These are phyloP conservation scores for Fonsecaea pedrosoi DNA, from an alignment of 2,329 filamentous ascomycete species.

Conservation along the genomic window DNA sequence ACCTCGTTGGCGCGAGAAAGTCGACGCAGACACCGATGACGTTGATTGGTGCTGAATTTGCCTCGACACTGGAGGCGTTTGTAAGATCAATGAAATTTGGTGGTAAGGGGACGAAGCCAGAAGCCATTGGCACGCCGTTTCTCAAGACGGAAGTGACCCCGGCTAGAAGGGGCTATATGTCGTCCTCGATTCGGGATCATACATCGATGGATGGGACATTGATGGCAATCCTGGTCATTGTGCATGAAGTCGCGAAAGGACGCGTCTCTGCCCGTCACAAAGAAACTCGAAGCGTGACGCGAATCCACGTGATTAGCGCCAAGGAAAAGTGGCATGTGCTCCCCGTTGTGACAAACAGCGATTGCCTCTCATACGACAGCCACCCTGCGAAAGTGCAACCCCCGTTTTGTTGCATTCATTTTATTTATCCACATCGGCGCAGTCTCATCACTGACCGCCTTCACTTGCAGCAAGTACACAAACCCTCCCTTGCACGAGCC, in stretches of 20 bases:
- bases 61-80: conserved; percentile 34
- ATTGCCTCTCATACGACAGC: conserved; percentile 12
- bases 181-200: neutral
- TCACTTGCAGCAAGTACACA: conserved; percentile 8
- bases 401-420: conserved; percentile 19
- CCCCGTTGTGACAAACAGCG: conserved; percentile 9
- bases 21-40: conserved; percentile 77
- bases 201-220: neutral
- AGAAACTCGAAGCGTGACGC: neutral
- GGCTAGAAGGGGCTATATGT: neutral
- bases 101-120: conserved; percentile 41
- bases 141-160: neutral
- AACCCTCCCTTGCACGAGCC: neutral
- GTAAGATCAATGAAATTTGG: conserved; percentile 56
- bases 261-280: neutral
- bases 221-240: neutral
- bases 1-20: conserved; percentile 60
- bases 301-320: conserved; percentile 29
- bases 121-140: conserved; percentile 3
- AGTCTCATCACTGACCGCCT: conserved; percentile 28
- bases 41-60: conserved; percentile 37
- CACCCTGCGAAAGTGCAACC: conserved; percentile 16
- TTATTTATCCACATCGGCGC: conserved; percentile 27
- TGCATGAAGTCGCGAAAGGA: neutral
- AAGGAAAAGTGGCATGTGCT: conserved; percentile 30